A percentile compares a stretch with the other conserved stretches of the same genome.
phyloP scores from a whole-genome alignment of 352 stramenopile genomes.

The Phytopythium boreale region DNA sequence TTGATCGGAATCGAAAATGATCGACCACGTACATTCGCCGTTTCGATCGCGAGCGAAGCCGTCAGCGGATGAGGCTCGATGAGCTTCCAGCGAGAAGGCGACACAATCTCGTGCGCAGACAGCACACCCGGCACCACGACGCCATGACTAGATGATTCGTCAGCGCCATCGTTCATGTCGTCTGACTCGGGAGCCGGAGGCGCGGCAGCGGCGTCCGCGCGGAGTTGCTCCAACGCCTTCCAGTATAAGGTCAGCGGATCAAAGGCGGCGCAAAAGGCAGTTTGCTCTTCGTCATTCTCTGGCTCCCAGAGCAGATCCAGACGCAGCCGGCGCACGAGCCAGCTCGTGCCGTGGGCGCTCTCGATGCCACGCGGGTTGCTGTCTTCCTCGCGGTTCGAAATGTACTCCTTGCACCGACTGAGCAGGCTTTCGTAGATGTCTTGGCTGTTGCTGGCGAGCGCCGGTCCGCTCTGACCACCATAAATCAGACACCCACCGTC shows the following conservation, averaged over 20 bases:
- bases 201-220: constrained; percentile 10
- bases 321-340: constrained; percentile 67
- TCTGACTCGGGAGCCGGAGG: constrained; percentile 1
- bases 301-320: constrained; percentile 66
- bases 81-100: constrained; percentile 3
- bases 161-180: constrained; percentile 11
- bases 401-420: constrained; percentile 70
- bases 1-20: background rate
- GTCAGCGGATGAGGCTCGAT: constrained; percentile 43
- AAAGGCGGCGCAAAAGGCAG: constrained; percentile 52
- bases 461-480: constrained; percentile 33
- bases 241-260: constrained; percentile 57
- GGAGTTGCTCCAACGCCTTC: constrained; percentile 54
- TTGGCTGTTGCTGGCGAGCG: constrained; percentile 35
- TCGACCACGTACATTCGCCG: constrained; percentile 30
- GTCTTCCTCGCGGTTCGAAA: constrained; percentile 56
- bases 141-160: constrained; percentile 9
- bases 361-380: constrained; percentile 48
- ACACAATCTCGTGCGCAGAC: constrained; percentile 13
- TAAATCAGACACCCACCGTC: background rate
- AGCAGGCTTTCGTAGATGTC: constrained; percentile 71
- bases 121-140: constrained; percentile 1
- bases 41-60: constrained; percentile 42
- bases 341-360: constrained; percentile 41
- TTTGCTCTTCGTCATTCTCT: constrained; percentile 50